Conservation (phyloP, 805 yeast species). For the Starmera pachycereana region DNA sequence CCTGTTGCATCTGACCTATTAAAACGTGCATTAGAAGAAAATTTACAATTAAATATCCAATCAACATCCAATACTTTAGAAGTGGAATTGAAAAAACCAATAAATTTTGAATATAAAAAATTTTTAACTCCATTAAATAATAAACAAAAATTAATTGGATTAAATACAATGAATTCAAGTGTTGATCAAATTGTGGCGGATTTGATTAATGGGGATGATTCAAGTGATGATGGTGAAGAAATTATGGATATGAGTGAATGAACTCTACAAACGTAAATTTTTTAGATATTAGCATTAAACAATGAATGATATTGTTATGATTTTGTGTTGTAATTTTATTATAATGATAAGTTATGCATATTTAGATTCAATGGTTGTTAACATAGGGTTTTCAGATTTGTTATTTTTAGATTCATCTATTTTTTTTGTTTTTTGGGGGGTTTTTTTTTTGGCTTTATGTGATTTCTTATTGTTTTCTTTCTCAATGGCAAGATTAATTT, state of each 20-base stretch:
- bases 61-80: too few relatives aligned
- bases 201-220: slow-evolving; percentile 19
- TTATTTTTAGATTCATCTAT: background rate
- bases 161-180: slow-evolving; percentile 9
- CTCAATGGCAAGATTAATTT: background rate
- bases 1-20: slow-evolving; percentile 77
- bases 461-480: background rate
- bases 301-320: background rate
- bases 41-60: slow-evolving; percentile 12
- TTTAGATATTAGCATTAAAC: background rate
- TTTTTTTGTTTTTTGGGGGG: too few relatives aligned
- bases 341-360: too few relatives aligned
- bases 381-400: too few relatives aligned
- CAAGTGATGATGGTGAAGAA: slow-evolving; percentile 41
- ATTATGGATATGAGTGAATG: slow-evolving; percentile 51
- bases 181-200: slow-evolving; percentile 18
- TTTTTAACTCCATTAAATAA: slow-evolving; percentile 16
- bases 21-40: slow-evolving; percentile 65
- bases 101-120: slow-evolving; percentile 20
- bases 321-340: too few relatives aligned
- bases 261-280: background rate
- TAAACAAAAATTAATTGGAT: slow-evolving; percentile 12
- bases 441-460: too few relatives aligned
- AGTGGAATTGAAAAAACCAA: too few relatives aligned
- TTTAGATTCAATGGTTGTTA: too few relatives aligned